Base-by-base conservation (phyloP, 2,329 filamentous ascomycete genomes). In the Diplocarpon rosae region DNA sequence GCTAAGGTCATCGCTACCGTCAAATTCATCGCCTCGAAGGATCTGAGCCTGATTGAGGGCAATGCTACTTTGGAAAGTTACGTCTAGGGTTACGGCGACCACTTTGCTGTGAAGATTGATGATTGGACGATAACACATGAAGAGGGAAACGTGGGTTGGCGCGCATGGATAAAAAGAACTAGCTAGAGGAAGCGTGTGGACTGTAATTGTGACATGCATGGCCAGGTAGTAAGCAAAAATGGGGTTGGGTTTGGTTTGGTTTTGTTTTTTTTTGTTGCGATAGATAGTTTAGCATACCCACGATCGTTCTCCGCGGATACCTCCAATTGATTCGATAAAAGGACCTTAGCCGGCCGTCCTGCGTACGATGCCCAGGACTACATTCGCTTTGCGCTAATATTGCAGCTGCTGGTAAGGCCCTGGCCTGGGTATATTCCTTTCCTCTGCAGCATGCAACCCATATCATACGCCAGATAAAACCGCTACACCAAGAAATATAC, bases 1-100 rank as follows among this genome's bases (percentile, higher is more conserved):
- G 66, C 70, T 51, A 70, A 82, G 57, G 70, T 90, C 36, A 69
- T 76, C 56, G 72, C 79, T 60, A 74, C 83, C 42, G 80, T 85
- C 10, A 62, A 60, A 44, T 59, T 60, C 44, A 59, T 63, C 38
- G 55, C 51, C 16, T 46, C 49, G 37, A 60, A 58, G 43, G 51
- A 58, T 32, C 49, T 57, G 5, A 49, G 48, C 37, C 41, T 60
- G 29, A 46, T 62, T 27, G 50, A 59, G 29, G 53, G 54, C 10
- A 55, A 58, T 42, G 46, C 50, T 34, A 43, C 44, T 9, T 46
- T 61, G 42, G 47, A 54, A 36, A 43, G 17, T 17, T 39, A 32
- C 20, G 4, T 24, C 20, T 24, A 24, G 20, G 20, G 30, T 29
- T 56, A 15, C 28, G 39, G 24, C 44, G 33, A 45, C 48, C 47